A percentile compares a stretch with the other conserved stretches of the same genome.
phyloP scores from a whole-genome alignment of 257 asterid genomes.

The Solanum chilense region DNA sequence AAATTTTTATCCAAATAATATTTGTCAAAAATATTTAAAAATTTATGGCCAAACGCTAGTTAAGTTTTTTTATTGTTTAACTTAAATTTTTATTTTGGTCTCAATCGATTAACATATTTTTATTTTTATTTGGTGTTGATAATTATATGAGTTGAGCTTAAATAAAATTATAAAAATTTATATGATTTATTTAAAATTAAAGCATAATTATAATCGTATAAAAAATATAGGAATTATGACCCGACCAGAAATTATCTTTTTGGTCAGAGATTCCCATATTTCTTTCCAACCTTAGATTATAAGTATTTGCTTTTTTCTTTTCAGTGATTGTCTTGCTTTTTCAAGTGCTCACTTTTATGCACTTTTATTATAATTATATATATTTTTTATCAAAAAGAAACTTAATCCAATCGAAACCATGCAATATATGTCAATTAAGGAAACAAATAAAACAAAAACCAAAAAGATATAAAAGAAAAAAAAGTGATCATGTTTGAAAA shows the following conservation, averaged over 20 bases:
- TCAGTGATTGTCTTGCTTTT: background rate
- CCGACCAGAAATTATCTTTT: background rate
- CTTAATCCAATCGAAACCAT: background rate
- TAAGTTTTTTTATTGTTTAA: background rate
- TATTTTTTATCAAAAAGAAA: background rate
- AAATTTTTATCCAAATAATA: fast-evolving
- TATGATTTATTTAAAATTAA: background rate
- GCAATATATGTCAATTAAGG: background rate
- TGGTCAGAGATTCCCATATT: background rate
- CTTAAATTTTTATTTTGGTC: background rate
- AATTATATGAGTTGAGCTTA: background rate
- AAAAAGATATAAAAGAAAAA: background rate
- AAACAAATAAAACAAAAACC: background rate
- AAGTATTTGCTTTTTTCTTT: background rate
- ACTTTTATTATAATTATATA: background rate
- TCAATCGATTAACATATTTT: background rate
- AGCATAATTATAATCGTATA: background rate
- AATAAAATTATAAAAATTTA: background rate
- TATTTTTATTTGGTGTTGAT: background rate
- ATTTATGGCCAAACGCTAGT: fast-evolving
- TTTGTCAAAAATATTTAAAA: too few species aligned
- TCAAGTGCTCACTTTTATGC: background rate
- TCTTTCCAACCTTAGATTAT: background rate
- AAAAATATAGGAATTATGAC: background rate
- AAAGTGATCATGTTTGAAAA: background rate